Conservation (phyloP, 176 grass and related monocot species). For the Lolium perenne region DNA sequence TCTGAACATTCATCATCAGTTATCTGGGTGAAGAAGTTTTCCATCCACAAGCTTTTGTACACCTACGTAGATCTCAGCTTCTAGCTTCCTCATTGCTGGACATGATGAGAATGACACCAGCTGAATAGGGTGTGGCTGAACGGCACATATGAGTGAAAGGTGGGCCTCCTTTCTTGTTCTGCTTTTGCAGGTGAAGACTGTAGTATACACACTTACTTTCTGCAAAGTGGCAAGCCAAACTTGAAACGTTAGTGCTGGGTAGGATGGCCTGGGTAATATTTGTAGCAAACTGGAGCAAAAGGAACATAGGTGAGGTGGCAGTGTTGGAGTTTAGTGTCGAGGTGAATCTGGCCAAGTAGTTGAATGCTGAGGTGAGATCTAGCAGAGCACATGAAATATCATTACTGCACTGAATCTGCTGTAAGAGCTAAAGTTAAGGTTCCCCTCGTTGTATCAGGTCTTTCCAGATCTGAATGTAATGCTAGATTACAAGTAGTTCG, state of each 20-base stretch:
- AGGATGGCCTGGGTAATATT: background rate
- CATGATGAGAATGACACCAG: slow-evolving; percentile 2
- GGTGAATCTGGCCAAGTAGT: slow-evolving; percentile 10
- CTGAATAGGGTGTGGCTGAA: slow-evolving; percentile 15
- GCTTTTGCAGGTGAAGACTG: background rate
- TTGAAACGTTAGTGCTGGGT: slow-evolving; percentile 21
- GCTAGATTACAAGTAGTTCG: background rate
- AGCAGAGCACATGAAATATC: background rate
- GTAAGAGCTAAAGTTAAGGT: background rate
- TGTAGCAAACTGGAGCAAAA: slow-evolving; percentile 16
- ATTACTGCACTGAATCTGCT: background rate
- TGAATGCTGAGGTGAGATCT: background rate
- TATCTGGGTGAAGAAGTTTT: slow-evolving; percentile 8
- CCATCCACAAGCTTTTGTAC: background rate
- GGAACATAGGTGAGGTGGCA: background rate
- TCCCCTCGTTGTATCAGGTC: background rate
- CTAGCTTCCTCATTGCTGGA: slow-evolving; percentile 10
- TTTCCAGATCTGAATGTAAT: background rate
- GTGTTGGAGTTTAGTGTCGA: slow-evolving; percentile 11
- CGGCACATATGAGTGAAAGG: slow-evolving; percentile 7
- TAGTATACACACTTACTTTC: slow-evolving; percentile 12
- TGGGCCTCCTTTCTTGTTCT: background rate
- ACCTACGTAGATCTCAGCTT: slow-evolving; percentile 15
- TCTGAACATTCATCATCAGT: background rate
- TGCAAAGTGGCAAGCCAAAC: slow-evolving; percentile 26